A percentile compares a stretch with the other conserved stretches of the same genome.
Evolutionary conservation across 2,329 filamentous ascomycete genomes (phyloP).

Genomic region (Talaromyces sp.): DNA sequence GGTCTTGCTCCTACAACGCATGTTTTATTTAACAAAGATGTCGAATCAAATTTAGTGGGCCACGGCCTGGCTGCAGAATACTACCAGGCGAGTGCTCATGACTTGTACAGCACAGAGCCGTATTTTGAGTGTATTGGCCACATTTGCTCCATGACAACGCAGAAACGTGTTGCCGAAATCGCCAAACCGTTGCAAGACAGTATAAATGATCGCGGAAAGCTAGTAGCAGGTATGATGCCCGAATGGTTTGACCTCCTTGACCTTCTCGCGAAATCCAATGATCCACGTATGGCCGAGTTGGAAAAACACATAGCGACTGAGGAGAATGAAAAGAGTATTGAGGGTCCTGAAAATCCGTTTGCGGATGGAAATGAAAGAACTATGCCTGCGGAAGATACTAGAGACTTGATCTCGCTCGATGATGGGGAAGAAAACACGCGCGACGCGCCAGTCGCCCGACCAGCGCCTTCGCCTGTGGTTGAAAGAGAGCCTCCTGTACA

Average conservation of each 20-base stretch:
- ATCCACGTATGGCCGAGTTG: constrained; percentile 17
- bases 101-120: constrained; percentile 34
- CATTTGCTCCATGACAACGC: constrained; percentile 31
- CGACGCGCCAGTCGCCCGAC: background rate
- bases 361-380: background rate
- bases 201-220: background rate
- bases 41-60: constrained; percentile 18
- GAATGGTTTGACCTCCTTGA: background rate
- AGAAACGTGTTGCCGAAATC: constrained; percentile 2
- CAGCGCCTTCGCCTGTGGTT: background rate
- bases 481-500: background rate
- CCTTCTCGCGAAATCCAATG: constrained; percentile 5
- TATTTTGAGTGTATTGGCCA: constrained; percentile 43
- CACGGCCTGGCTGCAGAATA: constrained; percentile 36
- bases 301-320: background rate
- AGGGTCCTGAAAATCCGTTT: background rate
- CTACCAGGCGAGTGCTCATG: constrained; percentile 41
- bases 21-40: constrained; percentile 4
- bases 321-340: background rate
- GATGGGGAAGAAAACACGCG: background rate
- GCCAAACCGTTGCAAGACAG: background rate
- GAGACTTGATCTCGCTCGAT: background rate
- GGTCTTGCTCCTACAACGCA: background rate
- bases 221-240: background rate
- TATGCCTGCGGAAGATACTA: background rate